phyloP scores from a whole-genome alignment of 1,284 basidiomycete species.

The Kalmanozyma brasiliensis region DNA sequence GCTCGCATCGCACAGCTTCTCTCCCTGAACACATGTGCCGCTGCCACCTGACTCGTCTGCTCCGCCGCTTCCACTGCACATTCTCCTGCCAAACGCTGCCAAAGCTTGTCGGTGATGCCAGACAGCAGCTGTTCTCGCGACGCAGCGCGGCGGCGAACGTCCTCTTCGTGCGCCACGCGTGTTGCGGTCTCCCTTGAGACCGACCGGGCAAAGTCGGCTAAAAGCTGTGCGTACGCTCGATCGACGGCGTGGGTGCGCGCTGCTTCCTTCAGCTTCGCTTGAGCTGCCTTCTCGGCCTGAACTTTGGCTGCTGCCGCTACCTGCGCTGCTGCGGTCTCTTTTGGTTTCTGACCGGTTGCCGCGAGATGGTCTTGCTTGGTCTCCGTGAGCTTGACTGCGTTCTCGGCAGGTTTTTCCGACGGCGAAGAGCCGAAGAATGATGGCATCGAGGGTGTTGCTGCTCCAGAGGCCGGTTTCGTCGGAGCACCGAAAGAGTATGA shows the following conservation, averaged over 20 bases:
- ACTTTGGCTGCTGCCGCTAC: conserved; percentile 20
- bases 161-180: conserved; percentile 18
- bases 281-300: conserved; percentile 17
- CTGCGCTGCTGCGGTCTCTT: conserved; percentile 14
- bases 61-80: conserved; percentile 11
- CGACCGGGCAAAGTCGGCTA: conserved; percentile 14
- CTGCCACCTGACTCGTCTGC: conserved; percentile 14
- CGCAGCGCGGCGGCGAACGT: conserved; percentile 18
- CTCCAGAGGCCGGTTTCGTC: not conserved
- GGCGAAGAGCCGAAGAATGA: conserved; percentile 25
- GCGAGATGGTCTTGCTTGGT: conserved; percentile 1
- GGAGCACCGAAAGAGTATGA: conserved; percentile 22
- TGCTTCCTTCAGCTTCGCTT: conserved; percentile 18
- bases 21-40: conserved; percentile 20
- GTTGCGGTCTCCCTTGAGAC: conserved; percentile 14
- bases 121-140: conserved; percentile 21
- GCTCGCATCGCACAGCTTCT: conserved; percentile 15
- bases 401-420: not conserved
- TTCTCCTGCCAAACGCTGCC: conserved; percentile 21
- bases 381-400: not conserved
- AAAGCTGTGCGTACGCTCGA: conserved; percentile 23
- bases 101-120: conserved; percentile 17
- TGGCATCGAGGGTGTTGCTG: conserved; percentile 18
- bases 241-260: conserved; percentile 14
- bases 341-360: conserved; percentile 14